Conservation (phyloP, 2,329 filamentous ascomycete species). For the Aspergillus eucalypticola region DNA sequence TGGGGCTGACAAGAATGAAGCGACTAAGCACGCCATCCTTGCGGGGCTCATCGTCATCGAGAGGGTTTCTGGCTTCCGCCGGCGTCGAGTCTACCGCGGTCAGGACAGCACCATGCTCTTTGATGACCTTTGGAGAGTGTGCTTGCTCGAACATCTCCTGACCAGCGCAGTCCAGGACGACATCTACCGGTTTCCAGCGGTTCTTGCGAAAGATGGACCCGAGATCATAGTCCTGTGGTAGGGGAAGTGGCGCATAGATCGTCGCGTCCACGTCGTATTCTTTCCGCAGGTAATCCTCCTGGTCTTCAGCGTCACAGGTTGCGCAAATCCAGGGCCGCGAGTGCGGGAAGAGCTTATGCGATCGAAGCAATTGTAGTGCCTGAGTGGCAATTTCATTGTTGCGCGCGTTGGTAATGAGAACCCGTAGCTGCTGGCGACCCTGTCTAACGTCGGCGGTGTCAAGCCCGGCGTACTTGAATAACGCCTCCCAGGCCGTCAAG, state of each 20-base stretch:
- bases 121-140: constrained; percentile 35
- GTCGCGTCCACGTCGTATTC: constrained; percentile 37
- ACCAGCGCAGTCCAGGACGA: constrained; percentile 44
- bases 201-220: constrained; percentile 32
- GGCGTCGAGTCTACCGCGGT: constrained; percentile 36
- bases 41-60: constrained; percentile 3
- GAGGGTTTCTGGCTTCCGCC: constrained; percentile 18
- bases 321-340: constrained; percentile 40
- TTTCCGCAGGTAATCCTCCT: constrained; percentile 30
- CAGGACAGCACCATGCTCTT: constrained; percentile 36
- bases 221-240: constrained; percentile 32
- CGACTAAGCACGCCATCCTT: constrained; percentile 31
- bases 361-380: constrained; percentile 40
- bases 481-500: constrained; percentile 46
- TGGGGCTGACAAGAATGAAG: constrained; percentile 41
- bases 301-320: constrained; percentile 31
- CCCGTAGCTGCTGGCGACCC: constrained; percentile 26
- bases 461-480: constrained; percentile 40
- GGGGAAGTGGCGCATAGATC: constrained; percentile 31
- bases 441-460: constrained; percentile 24
- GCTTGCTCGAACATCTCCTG: constrained; percentile 35
- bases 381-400: constrained; percentile 41
- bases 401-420: constrained; percentile 42
- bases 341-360: constrained; percentile 33
- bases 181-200: constrained; percentile 39